A percentile compares a stretch with the other conserved stretches of the same genome.
Conservation (phyloP, 1,284 basidiomycete genomes). For the Cronartium quercuum region DNA sequence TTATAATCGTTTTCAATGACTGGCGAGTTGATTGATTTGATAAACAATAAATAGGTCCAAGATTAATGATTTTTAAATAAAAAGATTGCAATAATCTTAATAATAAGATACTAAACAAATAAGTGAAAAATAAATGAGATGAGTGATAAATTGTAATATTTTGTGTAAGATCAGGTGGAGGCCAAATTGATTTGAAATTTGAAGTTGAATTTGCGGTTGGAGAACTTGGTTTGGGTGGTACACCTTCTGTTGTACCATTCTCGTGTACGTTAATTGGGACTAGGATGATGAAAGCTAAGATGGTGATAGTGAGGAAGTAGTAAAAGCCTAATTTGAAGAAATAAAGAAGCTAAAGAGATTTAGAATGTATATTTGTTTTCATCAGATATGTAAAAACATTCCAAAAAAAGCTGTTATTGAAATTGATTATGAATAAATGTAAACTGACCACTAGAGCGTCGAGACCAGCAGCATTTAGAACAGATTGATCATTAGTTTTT, state of each 20-base stretch:
- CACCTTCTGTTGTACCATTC: slow-evolving; percentile 49
- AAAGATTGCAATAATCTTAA: slow-evolving; percentile 46
- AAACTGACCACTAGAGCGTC: slow-evolving; percentile 47
- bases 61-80: slow-evolving; percentile 46
- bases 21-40: slow-evolving; percentile 45
- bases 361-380: slow-evolving; percentile 42
- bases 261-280: slow-evolving; percentile 49
- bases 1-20: slow-evolving; percentile 47
- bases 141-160: slow-evolving; percentile 45
- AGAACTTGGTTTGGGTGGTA: slow-evolving; percentile 45
- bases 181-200: slow-evolving; percentile 33
- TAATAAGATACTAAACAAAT: slow-evolving; percentile 46
- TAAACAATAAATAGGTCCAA: slow-evolving; percentile 46
- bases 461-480: slow-evolving; percentile 43
- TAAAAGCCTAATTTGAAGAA: slow-evolving; percentile 40
- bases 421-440: neutral
- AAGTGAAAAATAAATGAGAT: slow-evolving; percentile 47
- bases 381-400: neutral
- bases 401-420: neutral
- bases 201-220: neutral
- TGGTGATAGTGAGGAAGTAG: slow-evolving; percentile 18
- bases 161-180: slow-evolving; percentile 37
- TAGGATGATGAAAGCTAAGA: slow-evolving; percentile 43
- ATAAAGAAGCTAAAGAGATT: slow-evolving; percentile 29
- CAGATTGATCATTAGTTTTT: slow-evolving; percentile 23